These are phyloP conservation scores for Halteria grandinella DNA, from an alignment of 73 alveolate genomes.

Conservation along the genomic window DNA sequence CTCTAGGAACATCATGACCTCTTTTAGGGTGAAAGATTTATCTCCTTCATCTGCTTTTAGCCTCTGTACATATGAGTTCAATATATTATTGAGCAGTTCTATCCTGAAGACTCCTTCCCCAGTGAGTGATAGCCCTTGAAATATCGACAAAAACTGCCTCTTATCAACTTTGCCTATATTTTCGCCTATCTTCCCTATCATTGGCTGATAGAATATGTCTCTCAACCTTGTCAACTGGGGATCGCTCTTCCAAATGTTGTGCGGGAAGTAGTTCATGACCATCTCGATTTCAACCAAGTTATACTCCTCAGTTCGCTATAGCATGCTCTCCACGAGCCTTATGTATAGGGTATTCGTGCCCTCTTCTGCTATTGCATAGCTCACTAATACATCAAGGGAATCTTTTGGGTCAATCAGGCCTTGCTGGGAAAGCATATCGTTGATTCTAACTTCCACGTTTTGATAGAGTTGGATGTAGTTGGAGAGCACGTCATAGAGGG, in stretches of 20 bases:
- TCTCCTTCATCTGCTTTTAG: neutral
- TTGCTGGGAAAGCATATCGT: conserved; percentile 20
- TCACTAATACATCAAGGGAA: conserved; percentile 40
- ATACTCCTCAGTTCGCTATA: conserved; percentile 7
- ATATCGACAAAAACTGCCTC: conserved; percentile 1
- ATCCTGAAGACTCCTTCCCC: neutral
- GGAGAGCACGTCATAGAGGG: conserved; percentile 48
- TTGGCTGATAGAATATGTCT: conserved; percentile 25
- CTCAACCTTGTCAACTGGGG: neutral
- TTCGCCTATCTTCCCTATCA: neutral
- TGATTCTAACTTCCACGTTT: conserved; percentile 48
- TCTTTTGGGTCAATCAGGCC: conserved; percentile 34
- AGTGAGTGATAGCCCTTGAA: conserved; percentile 20
- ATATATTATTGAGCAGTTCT: neutral
- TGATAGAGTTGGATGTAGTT: conserved; percentile 40
- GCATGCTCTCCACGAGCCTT: neutral
- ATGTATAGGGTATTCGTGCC: conserved; percentile 53
- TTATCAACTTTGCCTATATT: neutral
- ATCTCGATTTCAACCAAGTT: conserved; percentile 18
- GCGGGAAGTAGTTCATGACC: conserved; percentile 52
- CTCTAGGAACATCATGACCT: conserved; percentile 20
- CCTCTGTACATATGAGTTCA: conserved; percentile 23
- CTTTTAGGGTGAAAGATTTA: neutral
- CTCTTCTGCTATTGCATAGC: conserved; percentile 63
- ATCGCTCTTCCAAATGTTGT: conserved; percentile 27